Base-by-base conservation (phyloP, 148 eudicot species). In the Camellia lanceoleosa region DNA sequence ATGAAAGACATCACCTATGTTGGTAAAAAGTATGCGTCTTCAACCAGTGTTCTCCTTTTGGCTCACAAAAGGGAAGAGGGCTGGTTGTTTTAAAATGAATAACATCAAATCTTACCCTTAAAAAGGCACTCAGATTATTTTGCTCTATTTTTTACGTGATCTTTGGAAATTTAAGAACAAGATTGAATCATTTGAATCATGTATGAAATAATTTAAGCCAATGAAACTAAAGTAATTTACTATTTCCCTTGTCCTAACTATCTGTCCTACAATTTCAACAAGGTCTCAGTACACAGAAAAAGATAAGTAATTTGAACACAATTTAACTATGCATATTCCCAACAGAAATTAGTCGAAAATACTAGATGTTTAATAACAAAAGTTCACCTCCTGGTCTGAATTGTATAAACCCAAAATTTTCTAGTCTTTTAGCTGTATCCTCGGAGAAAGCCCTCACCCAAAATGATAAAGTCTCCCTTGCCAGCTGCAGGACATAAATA, bases 391-490 rank as follows among this genome's bases (percentile, higher is more conserved):
- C 99, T 43, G 97, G 98, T 83, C 99, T 89, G 82, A 93, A 88
- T 83, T 96, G 99, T 85, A 96, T 93, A 88, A 90, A 96, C 67
- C 99, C 99, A 79, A 90, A 96, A 84, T 96, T 96, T 84, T 96
- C 99, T 69, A 96, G 95, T 80, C 99, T 84, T 87, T 96, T 96
- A 71, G 99, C 97, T 23, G 99, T 96, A 85, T 96, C 99, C 90
- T 93, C 97, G 42, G 99, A 93, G 87, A 93, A 96, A 64, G 99
- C 99, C 90, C 94, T 96, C 83, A 96, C 97, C 99, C 99, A 96
- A 85, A 96, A 96, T 43, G 98, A 94, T 78, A 96, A 82, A 19
- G 94, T 92, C 88, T 96, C 99, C 89, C 99, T 90, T 70, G 98
- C 98, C 83, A 96, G 89, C 99, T 96, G 89, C 79, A 91, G 78